phyloP scores from a whole-genome alignment of 208 protist genomes.

The Strigomonas culicis region DNA sequence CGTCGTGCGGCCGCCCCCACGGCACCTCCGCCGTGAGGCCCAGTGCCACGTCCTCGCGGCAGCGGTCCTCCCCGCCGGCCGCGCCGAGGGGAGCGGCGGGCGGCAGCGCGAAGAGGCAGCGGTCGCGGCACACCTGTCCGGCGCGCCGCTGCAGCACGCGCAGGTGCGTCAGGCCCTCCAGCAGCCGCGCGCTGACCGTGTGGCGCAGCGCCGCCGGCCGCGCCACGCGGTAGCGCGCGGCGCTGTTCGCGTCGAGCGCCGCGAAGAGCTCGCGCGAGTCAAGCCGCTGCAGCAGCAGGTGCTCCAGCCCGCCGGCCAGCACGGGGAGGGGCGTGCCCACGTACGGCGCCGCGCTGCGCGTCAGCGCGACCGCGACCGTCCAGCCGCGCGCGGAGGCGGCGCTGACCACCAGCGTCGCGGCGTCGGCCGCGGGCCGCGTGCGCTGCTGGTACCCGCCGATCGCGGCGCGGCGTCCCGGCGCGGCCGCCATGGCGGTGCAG shows the following conservation, averaged over 20 bases:
- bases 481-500: neutral
- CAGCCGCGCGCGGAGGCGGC: conserved; percentile 39
- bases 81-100: neutral
- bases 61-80: neutral
- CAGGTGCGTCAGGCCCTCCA: conserved; percentile 11
- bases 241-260: conserved; percentile 14
- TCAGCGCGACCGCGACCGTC: conserved; percentile 43
- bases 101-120: conserved; percentile 12
- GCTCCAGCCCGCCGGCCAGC: conserved; percentile 42
- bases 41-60: conserved; percentile 6
- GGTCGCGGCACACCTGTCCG: conserved; percentile 5
- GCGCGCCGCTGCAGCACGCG: conserved; percentile 15
- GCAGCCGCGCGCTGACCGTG: conserved; percentile 14
- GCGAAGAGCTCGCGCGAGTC: conserved; percentile 20
- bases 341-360: conserved; percentile 36
- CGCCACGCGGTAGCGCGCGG: conserved; percentile 7
- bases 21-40: neutral
- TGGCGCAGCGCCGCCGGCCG: conserved; percentile 8
- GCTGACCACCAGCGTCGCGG: neutral
- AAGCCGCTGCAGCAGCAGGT: conserved; percentile 30
- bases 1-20: conserved; percentile 3
- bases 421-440: neutral
- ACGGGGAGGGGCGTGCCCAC: conserved; percentile 42
- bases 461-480: neutral
- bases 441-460: neutral